Conservation (phyloP, 176 grass and related monocot genomes). For the Carex scoparia region DNA sequence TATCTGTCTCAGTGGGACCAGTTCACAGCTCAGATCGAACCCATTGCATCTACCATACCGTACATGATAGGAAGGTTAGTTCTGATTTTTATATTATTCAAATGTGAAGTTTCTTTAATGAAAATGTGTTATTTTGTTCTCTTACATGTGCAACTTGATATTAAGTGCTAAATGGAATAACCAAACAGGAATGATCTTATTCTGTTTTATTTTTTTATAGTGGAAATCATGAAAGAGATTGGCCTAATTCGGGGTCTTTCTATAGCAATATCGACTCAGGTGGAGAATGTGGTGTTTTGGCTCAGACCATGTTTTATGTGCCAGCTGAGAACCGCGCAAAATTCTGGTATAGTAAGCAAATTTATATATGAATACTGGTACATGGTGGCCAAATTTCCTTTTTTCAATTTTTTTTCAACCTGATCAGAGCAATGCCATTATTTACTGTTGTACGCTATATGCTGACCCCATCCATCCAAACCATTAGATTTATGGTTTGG, state of each 20-base stretch:
- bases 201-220: constrained; percentile 26
- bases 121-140: not conserved
- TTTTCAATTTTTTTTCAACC: not conserved
- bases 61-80: constrained; percentile 90
- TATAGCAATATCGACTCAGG: constrained; percentile 64
- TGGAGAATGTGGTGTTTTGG: constrained; percentile 83
- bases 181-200: not conserved
- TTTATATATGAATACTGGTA: not conserved
- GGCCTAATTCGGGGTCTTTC: constrained; percentile 81
- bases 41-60: constrained; percentile 62
- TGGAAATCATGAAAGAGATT: constrained; percentile 92
- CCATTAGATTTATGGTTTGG: not conserved
- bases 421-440: not conserved
- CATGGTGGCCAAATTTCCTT: not conserved
- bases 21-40: constrained; percentile 76
- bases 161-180: not conserved
- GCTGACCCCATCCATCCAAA: not conserved
- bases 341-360: constrained; percentile 48
- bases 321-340: constrained; percentile 82
- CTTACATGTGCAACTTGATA: not conserved
- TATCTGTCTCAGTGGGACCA: constrained; percentile 96
- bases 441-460: not conserved
- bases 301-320: constrained; percentile 88
- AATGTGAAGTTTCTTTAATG: not conserved
- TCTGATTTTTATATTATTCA: not conserved